Evolutionary conservation across 306 rosid genomes (phyloP).

Genomic region (Mimosa pudica): DNA sequence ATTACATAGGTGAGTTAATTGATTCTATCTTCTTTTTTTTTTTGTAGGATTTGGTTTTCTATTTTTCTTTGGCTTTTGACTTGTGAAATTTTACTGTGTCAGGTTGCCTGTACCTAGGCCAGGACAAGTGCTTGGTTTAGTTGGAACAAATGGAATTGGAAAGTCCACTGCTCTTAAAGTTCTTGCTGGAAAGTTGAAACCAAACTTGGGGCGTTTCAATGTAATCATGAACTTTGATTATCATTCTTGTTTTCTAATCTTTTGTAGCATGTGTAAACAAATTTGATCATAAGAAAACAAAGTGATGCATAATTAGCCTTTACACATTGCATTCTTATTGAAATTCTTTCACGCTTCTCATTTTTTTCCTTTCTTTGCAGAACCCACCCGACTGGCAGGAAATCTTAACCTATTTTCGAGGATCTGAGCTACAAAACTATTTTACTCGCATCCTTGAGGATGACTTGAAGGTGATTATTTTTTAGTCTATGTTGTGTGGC

Average conservation of each 20-base stretch:
- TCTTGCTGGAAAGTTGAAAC: slow-evolving; percentile 92
- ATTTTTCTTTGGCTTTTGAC: slow-evolving; percentile 31
- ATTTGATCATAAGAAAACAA: not conserved
- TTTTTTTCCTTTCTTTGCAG: slow-evolving; percentile 44
- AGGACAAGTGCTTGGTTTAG: slow-evolving; percentile 96
- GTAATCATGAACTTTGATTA: slow-evolving; percentile 41
- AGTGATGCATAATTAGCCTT: slow-evolving; percentile 43
- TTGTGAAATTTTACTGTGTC: slow-evolving; percentile 27
- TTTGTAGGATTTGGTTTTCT: not conserved
- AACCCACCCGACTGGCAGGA: slow-evolving; percentile 99
- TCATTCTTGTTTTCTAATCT: not conserved
- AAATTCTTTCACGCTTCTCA: not conserved
- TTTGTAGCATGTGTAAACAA: not conserved
- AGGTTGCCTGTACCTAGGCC: slow-evolving; percentile 99
- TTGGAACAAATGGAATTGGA: slow-evolving; percentile 96
- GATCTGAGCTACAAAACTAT: slow-evolving; percentile 95
- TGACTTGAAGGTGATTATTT: slow-evolving; percentile 72
- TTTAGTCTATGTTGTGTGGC: not conserved
- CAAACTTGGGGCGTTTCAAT: slow-evolving; percentile 89
- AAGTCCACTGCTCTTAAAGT: slow-evolving; percentile 98
- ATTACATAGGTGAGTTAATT: slow-evolving; percentile 70
- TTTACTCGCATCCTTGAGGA: slow-evolving; percentile 94
- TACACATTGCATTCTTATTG: not conserved
- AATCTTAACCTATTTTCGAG: slow-evolving; percentile 87
- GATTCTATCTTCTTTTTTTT: not conserved